Conservation (phyloP, 148 eudicot genomes). For the Beta vulgaris region DNA sequence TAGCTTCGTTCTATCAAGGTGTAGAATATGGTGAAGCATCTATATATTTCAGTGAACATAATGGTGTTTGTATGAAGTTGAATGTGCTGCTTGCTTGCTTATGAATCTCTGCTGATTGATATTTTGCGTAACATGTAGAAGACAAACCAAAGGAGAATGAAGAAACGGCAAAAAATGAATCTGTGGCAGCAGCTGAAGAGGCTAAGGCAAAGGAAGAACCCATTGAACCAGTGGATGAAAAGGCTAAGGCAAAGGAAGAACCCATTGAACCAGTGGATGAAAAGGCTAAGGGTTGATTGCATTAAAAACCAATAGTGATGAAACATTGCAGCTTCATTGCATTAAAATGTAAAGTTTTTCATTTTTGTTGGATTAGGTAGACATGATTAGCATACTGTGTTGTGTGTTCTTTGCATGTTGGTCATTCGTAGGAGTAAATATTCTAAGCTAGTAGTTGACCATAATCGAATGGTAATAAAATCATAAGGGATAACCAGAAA, state of each 20-base stretch:
- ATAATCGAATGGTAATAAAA: no score
- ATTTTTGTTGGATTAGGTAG: no score
- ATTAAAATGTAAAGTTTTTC: no score
- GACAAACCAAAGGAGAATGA: conserved; percentile 17
- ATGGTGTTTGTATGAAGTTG: neutral
- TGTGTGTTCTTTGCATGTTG: no score
- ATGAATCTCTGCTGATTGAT: neutral
- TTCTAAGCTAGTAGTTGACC: no score
- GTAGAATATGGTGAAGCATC: no score
- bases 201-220: conserved; percentile 22
- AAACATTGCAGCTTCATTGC: no score
- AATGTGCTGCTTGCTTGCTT: neutral
- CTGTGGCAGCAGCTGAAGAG: conserved; percentile 10
- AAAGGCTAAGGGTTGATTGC: conserved; percentile 31
- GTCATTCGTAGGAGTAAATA: no score
- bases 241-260: conserved; percentile 22
- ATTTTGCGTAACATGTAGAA: neutral
- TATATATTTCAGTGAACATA: no score
- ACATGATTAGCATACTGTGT: no score
- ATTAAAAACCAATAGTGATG: neutral
- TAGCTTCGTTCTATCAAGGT: no score
- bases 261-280: conserved; percentile 31
- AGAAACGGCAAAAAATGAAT: conserved; percentile 17
- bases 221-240: conserved; percentile 29
- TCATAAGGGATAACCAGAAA: no score